phyloP scores from a whole-genome alignment of 176 grass and related monocot species.

The Juncus inflexus region DNA sequence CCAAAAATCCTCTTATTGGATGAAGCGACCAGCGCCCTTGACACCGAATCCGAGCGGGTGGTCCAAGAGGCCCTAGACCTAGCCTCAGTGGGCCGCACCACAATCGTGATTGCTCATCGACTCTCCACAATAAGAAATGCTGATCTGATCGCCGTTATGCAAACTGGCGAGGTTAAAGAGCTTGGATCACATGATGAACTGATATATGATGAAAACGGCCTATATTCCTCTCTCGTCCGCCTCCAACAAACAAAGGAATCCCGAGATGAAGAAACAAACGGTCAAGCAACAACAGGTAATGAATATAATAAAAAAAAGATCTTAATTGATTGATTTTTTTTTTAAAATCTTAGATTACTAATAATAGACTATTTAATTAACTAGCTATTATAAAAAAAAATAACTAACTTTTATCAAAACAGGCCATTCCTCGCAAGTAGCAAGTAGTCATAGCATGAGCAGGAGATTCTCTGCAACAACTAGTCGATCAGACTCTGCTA shows the following conservation, averaged over 20 bases:
- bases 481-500: constrained; percentile 72
- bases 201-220: constrained; percentile 51
- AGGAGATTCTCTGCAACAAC: constrained; percentile 55
- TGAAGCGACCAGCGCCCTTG: constrained; percentile 88
- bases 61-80: constrained; percentile 89
- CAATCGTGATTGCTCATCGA: constrained; percentile 86
- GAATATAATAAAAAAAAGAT: too few relatives aligned
- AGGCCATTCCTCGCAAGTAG: constrained; percentile 31
- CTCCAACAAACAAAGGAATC: constrained; percentile 69
- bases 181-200: constrained; percentile 84
- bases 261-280: constrained; percentile 30
- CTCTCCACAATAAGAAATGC: constrained; percentile 86
- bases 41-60: constrained; percentile 79
- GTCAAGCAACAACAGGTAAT: constrained; percentile 29
- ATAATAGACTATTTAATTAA: too few relatives aligned
- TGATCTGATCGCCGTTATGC: constrained; percentile 84
- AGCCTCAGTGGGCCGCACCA: constrained; percentile 67
- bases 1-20: constrained; percentile 96
- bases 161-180: constrained; percentile 72
- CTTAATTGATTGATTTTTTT: too few relatives aligned
- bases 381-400: too few relatives aligned
- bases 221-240: constrained; percentile 77
- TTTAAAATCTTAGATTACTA: too few relatives aligned
- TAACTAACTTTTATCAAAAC: constrained; percentile 2
- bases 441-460: constrained; percentile 77